Base-by-base conservation (phyloP, 2,329 filamentous ascomycete species). In the Penicillium sp. region DNA sequence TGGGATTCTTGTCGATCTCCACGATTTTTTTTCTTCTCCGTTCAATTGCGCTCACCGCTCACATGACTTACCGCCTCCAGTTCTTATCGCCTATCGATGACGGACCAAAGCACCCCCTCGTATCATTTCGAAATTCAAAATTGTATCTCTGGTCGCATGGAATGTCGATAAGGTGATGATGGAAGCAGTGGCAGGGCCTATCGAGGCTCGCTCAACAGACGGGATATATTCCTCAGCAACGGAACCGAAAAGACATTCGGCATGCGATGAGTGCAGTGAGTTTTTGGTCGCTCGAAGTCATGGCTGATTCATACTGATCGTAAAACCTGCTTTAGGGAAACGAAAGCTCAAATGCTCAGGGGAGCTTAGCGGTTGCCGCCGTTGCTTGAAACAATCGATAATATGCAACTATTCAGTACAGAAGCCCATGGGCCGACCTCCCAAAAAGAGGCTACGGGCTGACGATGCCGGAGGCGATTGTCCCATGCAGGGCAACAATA, bases 241-340 rank as follows among this genome's bases (percentile, higher is more conserved):
- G 13, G 70, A 72, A 35, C 68, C 65, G n/a, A 81, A 81, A 59
- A 73, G 76, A 66, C 80, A 81, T 71, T 73, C 80, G 40, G 80
- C 80, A 48, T 82, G 80, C 65, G 80, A 82, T 65, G 80, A 82
- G 64, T 82, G 80, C 66, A 75, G 80, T 82, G 76, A 64, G 79
- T 70, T 52, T 55, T 52, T 45, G n/a, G 42, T 33, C 40, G n/a
- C 14, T 53, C 28, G 26, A 46, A 58, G 35, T 49, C 22, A 42
- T 22, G 25, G 25, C 11, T 22, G 60, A 55, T 26, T 28, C 37
- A 53, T 63, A 53, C 72, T 68, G 38, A 68, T 61, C 38, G 26
- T 54, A 28, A 63, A 55, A 40, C 19, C 26, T 33, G 54, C 28
- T 46, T 51, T 59, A 82, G 80, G 80, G 61, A 78, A 78, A 65